These are phyloP conservation scores for Penicillium rolfsii DNA, from an alignment of 2,329 filamentous ascomycete species.

Conservation along the genomic window DNA sequence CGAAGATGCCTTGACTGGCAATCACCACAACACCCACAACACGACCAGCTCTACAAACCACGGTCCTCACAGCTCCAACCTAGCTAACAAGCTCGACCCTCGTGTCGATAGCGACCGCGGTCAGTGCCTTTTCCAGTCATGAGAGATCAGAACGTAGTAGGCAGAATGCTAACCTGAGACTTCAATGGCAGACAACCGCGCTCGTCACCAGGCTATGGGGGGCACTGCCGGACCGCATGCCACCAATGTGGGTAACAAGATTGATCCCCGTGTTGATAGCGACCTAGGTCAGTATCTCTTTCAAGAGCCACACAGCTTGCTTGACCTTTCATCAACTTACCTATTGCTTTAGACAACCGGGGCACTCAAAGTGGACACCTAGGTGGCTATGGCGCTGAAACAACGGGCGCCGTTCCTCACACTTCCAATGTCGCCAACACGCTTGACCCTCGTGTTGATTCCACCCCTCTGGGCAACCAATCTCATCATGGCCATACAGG, in stretches of 20 bases:
- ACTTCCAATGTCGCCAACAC: neutral
- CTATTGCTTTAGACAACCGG: neutral
- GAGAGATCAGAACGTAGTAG: neutral
- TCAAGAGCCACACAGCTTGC: neutral
- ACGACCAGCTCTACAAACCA: conserved; percentile 9
- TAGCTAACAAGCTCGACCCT: conserved; percentile 15
- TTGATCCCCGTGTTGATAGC: neutral
- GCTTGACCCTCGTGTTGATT: neutral
- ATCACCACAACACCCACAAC: neutral
- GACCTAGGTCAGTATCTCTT: neutral
- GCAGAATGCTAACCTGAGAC: neutral
- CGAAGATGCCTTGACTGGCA: neutral
- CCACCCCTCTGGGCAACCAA: neutral
- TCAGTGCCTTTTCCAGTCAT: neutral
- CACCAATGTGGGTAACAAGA: conserved; percentile 5
- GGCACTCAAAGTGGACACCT: neutral
- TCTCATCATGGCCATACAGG: neutral
- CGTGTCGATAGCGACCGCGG: conserved; percentile 7
- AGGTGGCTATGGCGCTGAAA: neutral
- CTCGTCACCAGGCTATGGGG: neutral
- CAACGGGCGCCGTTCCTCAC: neutral
- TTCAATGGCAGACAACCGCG: neutral
- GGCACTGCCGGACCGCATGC: conserved; percentile 12
- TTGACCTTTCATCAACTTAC: neutral
- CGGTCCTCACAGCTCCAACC: conserved; percentile 15